Evolutionary conservation across 2,329 filamentous ascomycete genomes (phyloP).

Genomic region (Orbilia blumenaviensis): DNA sequence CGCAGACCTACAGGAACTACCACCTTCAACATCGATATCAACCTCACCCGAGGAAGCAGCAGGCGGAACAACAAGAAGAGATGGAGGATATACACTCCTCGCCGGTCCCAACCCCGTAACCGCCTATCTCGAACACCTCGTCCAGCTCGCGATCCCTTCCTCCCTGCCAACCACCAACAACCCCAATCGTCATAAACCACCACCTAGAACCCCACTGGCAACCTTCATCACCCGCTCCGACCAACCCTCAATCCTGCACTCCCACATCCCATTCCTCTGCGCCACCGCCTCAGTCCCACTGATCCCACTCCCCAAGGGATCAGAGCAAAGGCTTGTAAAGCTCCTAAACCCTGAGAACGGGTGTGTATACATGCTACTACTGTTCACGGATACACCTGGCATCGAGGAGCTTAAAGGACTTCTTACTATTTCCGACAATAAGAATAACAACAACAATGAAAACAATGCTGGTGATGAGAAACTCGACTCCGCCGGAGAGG

Average conservation of each 20-base stretch:
- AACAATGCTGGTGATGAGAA: too few relatives aligned
- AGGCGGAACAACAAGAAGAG: not conserved
- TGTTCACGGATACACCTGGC: slow-evolving; percentile 9
- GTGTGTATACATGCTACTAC: slow-evolving; percentile 5
- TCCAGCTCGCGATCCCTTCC: slow-evolving; percentile 52
- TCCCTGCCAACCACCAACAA: slow-evolving; percentile 3
- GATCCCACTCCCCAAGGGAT: slow-evolving; percentile 70
- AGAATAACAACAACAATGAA: too few relatives aligned
- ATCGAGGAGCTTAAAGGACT: not conserved
- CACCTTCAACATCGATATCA: not conserved
- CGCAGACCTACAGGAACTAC: slow-evolving; percentile 19
- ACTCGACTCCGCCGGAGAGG: too few relatives aligned
- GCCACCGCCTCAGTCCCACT: slow-evolving; percentile 66
- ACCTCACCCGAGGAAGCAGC: too few relatives aligned
- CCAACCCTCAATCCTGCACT: slow-evolving; percentile 69
- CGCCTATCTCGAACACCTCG: slow-evolving; percentile 66
- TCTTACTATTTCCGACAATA: too few relatives aligned
- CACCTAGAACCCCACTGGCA: slow-evolving; percentile 59
- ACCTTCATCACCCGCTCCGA: slow-evolving; percentile 69
- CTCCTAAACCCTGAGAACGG: slow-evolving; percentile 66
- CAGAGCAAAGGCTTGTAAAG: slow-evolving; percentile 68
- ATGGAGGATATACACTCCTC: slow-evolving; percentile 63
- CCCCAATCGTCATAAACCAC: slow-evolving; percentile 19
- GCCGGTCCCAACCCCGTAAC: slow-evolving; percentile 73
- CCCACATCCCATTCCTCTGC: slow-evolving; percentile 70